Evolutionary conservation across 1,284 basidiomycete genomes (phyloP).

Genomic region (Pseudozyma tsukubaensis): DNA sequence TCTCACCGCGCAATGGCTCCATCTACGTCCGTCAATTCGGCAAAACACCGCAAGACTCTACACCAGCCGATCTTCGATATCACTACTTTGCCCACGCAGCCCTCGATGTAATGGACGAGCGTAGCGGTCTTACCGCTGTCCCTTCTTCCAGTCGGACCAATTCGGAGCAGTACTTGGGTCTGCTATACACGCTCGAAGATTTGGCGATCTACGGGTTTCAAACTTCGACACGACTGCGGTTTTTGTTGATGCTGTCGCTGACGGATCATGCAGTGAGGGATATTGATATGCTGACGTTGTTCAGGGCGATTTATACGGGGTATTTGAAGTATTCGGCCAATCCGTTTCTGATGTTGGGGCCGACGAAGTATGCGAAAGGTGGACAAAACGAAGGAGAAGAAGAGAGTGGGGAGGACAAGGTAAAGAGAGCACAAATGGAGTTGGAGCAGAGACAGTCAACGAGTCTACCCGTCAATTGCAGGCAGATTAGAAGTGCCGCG

Average conservation of each 20-base stretch:
- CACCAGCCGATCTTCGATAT: constrained; percentile 50
- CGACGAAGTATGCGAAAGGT: constrained; percentile 14
- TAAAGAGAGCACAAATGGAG: constrained; percentile 11
- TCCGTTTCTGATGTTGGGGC: constrained; percentile 61
- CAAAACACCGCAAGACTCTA: constrained; percentile 6
- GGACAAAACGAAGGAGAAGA: background rate
- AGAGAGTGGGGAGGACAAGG: background rate
- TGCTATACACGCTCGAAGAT: constrained; percentile 69
- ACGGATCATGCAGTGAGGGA: constrained; percentile 67
- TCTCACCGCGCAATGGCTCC: constrained; percentile 49
- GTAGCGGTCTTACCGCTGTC: constrained; percentile 30
- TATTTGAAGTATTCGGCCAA: constrained; percentile 68
- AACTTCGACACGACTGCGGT: constrained; percentile 66
- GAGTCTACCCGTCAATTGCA: constrained; percentile 22
- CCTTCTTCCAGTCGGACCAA: constrained; percentile 37
- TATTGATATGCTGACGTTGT: constrained; percentile 69
- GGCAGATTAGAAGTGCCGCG: constrained; percentile 33
- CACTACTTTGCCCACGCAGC: constrained; percentile 68
- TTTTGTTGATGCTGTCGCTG: constrained; percentile 65
- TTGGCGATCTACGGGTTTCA: constrained; percentile 69
- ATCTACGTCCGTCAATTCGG: constrained; percentile 51
- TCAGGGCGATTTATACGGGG: constrained; percentile 67
- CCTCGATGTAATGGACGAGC: constrained; percentile 68
- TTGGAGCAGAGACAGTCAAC: constrained; percentile 22
- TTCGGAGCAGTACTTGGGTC: constrained; percentile 67